These are phyloP conservation scores for Boletus tylopilopsis DNA, from an alignment of 768 basidiomycete genomes.

Conservation along the genomic window DNA sequence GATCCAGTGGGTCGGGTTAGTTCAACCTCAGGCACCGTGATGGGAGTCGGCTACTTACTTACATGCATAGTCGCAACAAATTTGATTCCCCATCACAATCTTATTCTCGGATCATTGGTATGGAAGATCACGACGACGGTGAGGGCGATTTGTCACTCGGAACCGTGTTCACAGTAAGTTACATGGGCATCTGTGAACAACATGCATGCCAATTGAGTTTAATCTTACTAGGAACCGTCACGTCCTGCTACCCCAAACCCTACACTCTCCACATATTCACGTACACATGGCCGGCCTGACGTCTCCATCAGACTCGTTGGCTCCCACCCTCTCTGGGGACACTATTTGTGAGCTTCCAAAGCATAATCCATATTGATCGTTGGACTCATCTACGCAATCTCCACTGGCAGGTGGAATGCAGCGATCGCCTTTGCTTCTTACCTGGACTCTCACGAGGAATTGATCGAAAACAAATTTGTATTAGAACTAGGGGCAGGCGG, in stretches of 20 bases:
- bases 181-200: not conserved
- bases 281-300: slow-evolving; percentile 26
- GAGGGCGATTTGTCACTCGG: slow-evolving; percentile 38
- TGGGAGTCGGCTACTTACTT: no score
- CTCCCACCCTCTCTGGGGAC: slow-evolving; percentile 78
- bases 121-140: slow-evolving; percentile 21
- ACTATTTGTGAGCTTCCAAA: slow-evolving; percentile 53
- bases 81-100: no score
- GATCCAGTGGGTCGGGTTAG: no score
- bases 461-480: slow-evolving; percentile 49
- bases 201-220: not conserved
- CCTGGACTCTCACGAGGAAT: slow-evolving; percentile 49
- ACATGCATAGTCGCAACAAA: no score
- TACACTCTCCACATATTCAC: slow-evolving; percentile 47
- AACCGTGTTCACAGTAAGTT: slow-evolving; percentile 48
- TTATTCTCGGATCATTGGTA: no score
- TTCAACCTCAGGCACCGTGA: no score
- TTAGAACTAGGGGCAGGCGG: slow-evolving; percentile 95
- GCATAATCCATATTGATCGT: no score
- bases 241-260: slow-evolving; percentile 67
- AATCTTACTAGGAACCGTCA: slow-evolving; percentile 45
- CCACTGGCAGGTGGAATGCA: slow-evolving; percentile 68
- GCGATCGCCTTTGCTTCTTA: slow-evolving; percentile 68
- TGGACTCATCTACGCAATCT: not conserved
- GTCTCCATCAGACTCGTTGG: slow-evolving; percentile 72